Conservation (phyloP, 495 filamentous ascomycete species). For the Thermothielavioides terrestris region DNA sequence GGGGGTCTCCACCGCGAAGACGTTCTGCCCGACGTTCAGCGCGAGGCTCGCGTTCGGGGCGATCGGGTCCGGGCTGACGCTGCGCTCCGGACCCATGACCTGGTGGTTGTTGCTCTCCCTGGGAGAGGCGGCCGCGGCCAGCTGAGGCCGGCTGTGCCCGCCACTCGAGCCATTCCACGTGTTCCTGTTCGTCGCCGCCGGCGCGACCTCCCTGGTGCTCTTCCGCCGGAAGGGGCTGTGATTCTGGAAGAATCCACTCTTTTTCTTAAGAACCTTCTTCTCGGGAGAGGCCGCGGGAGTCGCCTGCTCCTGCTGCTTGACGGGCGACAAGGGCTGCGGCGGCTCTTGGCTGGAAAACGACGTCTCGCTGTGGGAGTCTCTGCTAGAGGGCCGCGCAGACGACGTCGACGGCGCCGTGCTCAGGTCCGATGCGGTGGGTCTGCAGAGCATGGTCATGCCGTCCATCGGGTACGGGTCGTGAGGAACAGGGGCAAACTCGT, state of each 20-base stretch:
- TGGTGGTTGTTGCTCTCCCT: slow-evolving; percentile 12
- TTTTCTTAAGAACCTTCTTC: slow-evolving; percentile 65
- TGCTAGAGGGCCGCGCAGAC: slow-evolving; percentile 69
- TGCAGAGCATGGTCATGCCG: slow-evolving; percentile 98
- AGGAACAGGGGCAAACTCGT: slow-evolving; percentile 61
- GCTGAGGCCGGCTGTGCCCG: slow-evolving; percentile 21
- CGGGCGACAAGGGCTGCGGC: slow-evolving; percentile 32
- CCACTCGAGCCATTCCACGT: slow-evolving; percentile 43
- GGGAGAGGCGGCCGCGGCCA: slow-evolving; percentile 12
- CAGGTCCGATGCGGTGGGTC: slow-evolving; percentile 75
- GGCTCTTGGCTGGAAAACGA: slow-evolving; percentile 81
- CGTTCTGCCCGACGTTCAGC: slow-evolving; percentile 92
- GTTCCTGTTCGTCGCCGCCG: slow-evolving; percentile 34
- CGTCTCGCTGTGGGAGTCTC: slow-evolving; percentile 87
- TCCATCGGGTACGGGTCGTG: slow-evolving; percentile 94
- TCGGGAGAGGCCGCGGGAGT: slow-evolving; percentile 41
- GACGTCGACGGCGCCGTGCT: slow-evolving; percentile 59
- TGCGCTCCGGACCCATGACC: slow-evolving; percentile 36
- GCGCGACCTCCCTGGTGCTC: slow-evolving; percentile 68
- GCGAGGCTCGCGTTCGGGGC: slow-evolving; percentile 90
- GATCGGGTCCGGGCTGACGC: slow-evolving; percentile 69
- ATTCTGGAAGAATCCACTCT: slow-evolving; percentile 86
- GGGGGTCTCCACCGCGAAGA: slow-evolving; percentile 89
- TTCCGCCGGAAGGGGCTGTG: slow-evolving; percentile 87
- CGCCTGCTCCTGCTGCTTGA: slow-evolving; percentile 39